phyloP scores from a whole-genome alignment of 208 protist species.

The Naegleria fowleri region DNA sequence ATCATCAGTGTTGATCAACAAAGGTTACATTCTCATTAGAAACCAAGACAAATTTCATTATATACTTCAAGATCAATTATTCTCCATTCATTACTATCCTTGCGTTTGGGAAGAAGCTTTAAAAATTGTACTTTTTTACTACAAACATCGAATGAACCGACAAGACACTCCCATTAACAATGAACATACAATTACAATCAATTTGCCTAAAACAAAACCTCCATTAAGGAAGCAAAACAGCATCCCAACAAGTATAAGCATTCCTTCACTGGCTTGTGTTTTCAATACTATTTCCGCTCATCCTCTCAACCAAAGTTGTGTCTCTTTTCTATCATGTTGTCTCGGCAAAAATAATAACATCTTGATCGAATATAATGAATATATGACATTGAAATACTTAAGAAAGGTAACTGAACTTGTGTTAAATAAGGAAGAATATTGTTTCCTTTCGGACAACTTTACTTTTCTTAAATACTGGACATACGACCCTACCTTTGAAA shows the following conservation, averaged over 20 bases:
- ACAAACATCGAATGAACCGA: background rate
- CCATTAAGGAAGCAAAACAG: background rate
- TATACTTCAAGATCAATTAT: background rate
- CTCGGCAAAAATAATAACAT: background rate
- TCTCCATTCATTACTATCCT: background rate
- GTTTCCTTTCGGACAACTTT: background rate
- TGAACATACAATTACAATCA: background rate
- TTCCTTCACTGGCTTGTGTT: background rate
- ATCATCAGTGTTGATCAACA: no score
- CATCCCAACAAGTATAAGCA: background rate
- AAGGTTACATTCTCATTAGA: background rate
- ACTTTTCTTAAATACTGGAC: background rate
- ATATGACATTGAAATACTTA: background rate
- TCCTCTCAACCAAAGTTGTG: background rate
- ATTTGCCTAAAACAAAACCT: background rate
- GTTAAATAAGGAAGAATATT: background rate
- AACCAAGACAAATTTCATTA: background rate
- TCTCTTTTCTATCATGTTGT: background rate
- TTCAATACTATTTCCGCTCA: background rate
- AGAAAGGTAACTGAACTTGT: background rate
- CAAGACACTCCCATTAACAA: background rate
- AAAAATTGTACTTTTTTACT: background rate
- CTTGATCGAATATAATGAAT: background rate
- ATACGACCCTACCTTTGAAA: background rate
- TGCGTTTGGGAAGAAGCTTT: background rate